Conservation (phyloP, 441 rosid species). For the Flueggea neowawraea region DNA sequence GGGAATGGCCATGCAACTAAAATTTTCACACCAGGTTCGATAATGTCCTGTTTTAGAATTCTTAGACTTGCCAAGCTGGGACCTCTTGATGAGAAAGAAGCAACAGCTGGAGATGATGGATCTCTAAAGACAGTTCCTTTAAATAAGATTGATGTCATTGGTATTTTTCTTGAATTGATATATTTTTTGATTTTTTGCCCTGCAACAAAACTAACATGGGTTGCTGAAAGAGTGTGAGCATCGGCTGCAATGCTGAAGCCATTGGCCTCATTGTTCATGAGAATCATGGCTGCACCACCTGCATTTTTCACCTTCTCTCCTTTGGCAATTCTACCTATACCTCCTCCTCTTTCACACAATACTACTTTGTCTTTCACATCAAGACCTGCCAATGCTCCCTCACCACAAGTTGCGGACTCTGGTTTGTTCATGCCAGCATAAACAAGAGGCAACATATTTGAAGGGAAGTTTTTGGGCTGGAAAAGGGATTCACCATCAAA, state of each 20-base stretch:
- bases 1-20: constrained; percentile 52
- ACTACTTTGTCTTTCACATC: constrained; percentile 36
- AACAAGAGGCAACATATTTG: constrained; percentile 26
- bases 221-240: constrained; percentile 46
- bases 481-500: constrained; percentile 33
- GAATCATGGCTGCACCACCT: constrained; percentile 45
- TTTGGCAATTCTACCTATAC: constrained; percentile 19
- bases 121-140: constrained; percentile 40
- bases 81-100: constrained; percentile 49
- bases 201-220: constrained; percentile 35
- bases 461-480: constrained; percentile 28
- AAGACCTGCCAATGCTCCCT: constrained; percentile 26
- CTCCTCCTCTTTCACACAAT: constrained; percentile 30
- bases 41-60: constrained; percentile 46
- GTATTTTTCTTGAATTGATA: constrained; percentile 29
- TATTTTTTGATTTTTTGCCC: constrained; percentile 43
- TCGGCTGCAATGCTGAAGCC: constrained; percentile 27
- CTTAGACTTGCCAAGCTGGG: constrained; percentile 40
- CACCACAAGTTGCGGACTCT: constrained; percentile 24
- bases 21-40: constrained; percentile 41
- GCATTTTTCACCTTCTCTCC: constrained; percentile 36
- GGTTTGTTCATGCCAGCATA: constrained; percentile 30
- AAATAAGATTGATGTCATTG: constrained; percentile 29
- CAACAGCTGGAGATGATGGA: constrained; percentile 27
- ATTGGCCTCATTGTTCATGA: constrained; percentile 26